Percentiles rank a stretch among this genome's conserved stretches.
These are phyloP conservation scores for Pichia exigua DNA, from an alignment of 805 yeast species.

Conservation along the genomic window DNA sequence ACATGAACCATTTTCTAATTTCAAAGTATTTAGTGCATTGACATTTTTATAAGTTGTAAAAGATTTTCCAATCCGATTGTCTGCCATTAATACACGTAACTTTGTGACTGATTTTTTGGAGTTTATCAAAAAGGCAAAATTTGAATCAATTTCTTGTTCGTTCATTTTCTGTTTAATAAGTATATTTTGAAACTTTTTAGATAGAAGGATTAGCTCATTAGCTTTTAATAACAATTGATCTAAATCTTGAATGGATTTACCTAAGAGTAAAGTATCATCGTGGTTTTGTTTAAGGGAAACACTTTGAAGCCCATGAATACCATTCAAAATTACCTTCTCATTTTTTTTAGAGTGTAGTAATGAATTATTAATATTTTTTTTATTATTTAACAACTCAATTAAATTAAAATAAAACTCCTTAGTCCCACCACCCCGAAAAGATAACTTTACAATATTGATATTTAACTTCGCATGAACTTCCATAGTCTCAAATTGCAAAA, in stretches of 20 bases:
- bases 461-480: slow-evolving; percentile 18
- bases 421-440: slow-evolving; percentile 72
- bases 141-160: slow-evolving; percentile 17
- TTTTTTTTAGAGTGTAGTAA: not conserved
- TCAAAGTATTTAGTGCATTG: slow-evolving; percentile 16
- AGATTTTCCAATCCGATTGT: slow-evolving; percentile 22
- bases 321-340: slow-evolving; percentile 23
- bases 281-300: slow-evolving; percentile 45
- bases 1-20: slow-evolving; percentile 2
- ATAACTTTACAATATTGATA: slow-evolving; percentile 43
- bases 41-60: slow-evolving; percentile 17
- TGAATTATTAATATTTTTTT: not conserved
- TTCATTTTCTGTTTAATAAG: slow-evolving; percentile 12
- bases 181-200: slow-evolving; percentile 32
- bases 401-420: slow-evolving; percentile 32
- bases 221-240: slow-evolving; percentile 74
- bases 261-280: slow-evolving; percentile 53
- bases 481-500: not conserved
- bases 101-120: slow-evolving; percentile 25
- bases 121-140: slow-evolving; percentile 20
- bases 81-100: slow-evolving; percentile 22
- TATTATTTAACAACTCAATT: not conserved
- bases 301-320: slow-evolving; percentile 64
- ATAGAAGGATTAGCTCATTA: slow-evolving; percentile 57
- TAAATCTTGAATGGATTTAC: slow-evolving; percentile 66